phyloP scores from a whole-genome alignment of 2,329 filamentous ascomycete genomes.

The Phoma sp. region DNA sequence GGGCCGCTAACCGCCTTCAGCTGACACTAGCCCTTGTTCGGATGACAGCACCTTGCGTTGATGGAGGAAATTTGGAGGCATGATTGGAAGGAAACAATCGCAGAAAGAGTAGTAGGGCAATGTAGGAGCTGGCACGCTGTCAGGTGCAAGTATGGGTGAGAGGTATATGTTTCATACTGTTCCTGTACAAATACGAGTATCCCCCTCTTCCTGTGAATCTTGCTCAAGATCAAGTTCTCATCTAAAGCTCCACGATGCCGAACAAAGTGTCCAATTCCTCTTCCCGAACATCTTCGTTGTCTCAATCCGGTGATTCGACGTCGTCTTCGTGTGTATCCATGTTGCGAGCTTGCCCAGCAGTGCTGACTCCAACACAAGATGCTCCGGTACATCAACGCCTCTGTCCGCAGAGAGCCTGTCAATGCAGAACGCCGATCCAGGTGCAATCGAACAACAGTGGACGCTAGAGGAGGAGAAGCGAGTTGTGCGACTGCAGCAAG shows the following conservation, averaged over 20 bases:
- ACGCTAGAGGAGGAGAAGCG: conserved; percentile 4
- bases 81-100: conserved; percentile 1
- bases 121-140: not conserved
- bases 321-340: not conserved
- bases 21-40: conserved; percentile 1
- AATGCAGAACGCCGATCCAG: not conserved
- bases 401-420: conserved; percentile 3
- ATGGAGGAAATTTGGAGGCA: not conserved
- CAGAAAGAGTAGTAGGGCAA: not conserved
- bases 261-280: not conserved
- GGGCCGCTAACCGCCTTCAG: not conserved
- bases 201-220: not conserved
- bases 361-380: not conserved
- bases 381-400: conserved; percentile 2
- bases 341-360: not conserved
- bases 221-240: too few species aligned
- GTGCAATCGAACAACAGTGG: conserved; percentile 8
- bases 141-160: not conserved
- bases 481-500: conserved; percentile 3
- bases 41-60: conserved; percentile 2
- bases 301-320: not conserved
- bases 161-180: not conserved
- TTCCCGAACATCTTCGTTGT: not conserved
- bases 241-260: not conserved
- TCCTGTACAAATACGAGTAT: not conserved